A percentile compares a stretch with the other conserved stretches of the same genome.
Evolutionary conservation across 225 moss, liverwort and hornwort species (phyloP).

Genomic region (Climacium dendroides): DNA sequence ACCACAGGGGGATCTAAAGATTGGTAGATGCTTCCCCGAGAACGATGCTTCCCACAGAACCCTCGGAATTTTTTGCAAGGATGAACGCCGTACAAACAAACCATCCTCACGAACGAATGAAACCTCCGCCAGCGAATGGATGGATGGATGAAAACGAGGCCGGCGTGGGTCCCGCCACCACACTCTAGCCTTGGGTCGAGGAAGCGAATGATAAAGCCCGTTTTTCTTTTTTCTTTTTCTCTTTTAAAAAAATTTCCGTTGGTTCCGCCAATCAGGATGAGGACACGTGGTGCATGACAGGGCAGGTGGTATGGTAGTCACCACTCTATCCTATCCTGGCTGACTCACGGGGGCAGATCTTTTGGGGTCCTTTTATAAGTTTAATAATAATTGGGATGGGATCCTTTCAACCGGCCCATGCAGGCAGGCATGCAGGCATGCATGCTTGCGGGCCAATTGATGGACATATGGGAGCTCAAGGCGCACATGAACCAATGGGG

Average conservation of each 20-base stretch:
- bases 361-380: not conserved
- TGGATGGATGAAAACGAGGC: not conserved
- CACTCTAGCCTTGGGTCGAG: no score
- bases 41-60: no score
- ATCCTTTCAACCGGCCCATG: not conserved
- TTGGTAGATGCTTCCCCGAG: not conserved
- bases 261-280: not conserved
- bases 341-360: constrained; percentile 12
- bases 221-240: no score
- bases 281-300: not conserved
- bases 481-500: not conserved
- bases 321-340: constrained; percentile 8
- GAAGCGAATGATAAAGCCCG: not conserved
- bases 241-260: not conserved
- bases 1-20: not conserved
- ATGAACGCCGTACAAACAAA: not conserved
- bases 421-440: not conserved
- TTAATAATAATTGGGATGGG: not conserved
- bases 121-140: not conserved
- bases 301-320: constrained; percentile 1
- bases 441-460: not conserved
- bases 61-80: no score
- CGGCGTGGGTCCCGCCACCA: no score
- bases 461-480: not conserved
- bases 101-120: not conserved